Evolutionary conservation across 176 grass and related monocot genomes (phyloP).

Genomic region (Bonia amplexicaulis): DNA sequence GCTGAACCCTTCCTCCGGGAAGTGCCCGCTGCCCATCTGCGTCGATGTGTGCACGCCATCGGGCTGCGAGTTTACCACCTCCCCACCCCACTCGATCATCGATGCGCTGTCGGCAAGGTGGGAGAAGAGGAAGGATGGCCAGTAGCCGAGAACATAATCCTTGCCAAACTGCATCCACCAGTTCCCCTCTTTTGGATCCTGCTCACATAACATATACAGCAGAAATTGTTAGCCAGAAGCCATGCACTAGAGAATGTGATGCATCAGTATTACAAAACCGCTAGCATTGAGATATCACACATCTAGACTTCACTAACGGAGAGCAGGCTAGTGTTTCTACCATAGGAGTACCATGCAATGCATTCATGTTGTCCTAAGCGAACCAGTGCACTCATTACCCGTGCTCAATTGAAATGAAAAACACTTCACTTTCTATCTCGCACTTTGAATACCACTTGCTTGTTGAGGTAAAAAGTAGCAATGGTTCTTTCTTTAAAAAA

Average conservation of each 20-base stretch:
- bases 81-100: constrained; percentile 92
- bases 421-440: constrained; percentile 20
- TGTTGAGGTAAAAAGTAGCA: constrained; percentile 39
- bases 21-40: constrained; percentile 88
- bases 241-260: background rate
- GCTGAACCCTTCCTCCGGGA: constrained; percentile 79
- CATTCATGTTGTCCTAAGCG: constrained; percentile 12
- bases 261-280: background rate
- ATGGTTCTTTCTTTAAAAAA: constrained; percentile 38
- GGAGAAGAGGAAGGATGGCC: constrained; percentile 90
- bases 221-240: background rate
- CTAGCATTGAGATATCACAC: background rate
- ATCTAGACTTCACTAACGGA: background rate
- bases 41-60: constrained; percentile 75
- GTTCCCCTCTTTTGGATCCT: constrained; percentile 93
- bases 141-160: constrained; percentile 81
- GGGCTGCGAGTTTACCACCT: constrained; percentile 78
- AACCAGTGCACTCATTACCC: constrained; percentile 31
- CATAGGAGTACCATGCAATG: background rate
- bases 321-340: background rate
- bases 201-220: background rate
- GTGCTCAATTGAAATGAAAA: constrained; percentile 32
- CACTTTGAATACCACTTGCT: constrained; percentile 8
- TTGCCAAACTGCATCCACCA: constrained; percentile 98
- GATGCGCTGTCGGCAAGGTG: constrained; percentile 73